A percentile compares a stretch with the other conserved stretches of the same genome.
Conservation (phyloP, 208 protist genomes). For the Sergeia podlipaevii region DNA sequence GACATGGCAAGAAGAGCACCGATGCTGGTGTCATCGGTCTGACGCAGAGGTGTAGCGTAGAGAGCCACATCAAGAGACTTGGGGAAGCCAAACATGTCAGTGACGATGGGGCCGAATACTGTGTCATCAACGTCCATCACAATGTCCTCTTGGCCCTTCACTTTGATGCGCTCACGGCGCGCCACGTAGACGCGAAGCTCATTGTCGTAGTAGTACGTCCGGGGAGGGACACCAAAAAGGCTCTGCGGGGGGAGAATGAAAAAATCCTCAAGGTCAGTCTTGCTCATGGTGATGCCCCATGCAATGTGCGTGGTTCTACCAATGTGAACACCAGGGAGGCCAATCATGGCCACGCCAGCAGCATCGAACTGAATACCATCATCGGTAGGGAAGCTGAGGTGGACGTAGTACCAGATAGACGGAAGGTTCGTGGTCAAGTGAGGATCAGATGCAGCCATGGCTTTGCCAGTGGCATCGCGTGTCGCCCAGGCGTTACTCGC, state of each 20-base stretch:
- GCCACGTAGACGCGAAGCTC: slow-evolving; percentile 19
- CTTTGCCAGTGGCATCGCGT: slow-evolving; percentile 23
- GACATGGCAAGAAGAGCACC: slow-evolving; percentile 24
- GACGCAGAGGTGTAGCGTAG: slow-evolving; percentile 33
- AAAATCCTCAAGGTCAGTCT: slow-evolving; percentile 59
- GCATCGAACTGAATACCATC: slow-evolving; percentile 29
- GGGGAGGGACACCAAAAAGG: slow-evolving; percentile 14
- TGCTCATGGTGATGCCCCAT: slow-evolving; percentile 69
- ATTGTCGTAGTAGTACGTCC: slow-evolving; percentile 42
- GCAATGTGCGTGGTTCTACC: slow-evolving; percentile 43
- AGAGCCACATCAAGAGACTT: slow-evolving; percentile 25
- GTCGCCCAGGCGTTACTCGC: slow-evolving; percentile 58
- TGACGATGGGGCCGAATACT: slow-evolving; percentile 45
- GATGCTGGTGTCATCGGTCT: slow-evolving; percentile 36
- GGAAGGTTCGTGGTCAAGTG: slow-evolving; percentile 54
- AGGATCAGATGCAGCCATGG: slow-evolving; percentile 50
- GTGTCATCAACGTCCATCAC: slow-evolving; percentile 44
- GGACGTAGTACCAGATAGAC: slow-evolving; percentile 55
- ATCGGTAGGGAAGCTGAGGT: slow-evolving; percentile 37
- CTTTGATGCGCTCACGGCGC: slow-evolving; percentile 40
- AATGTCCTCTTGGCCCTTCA: slow-evolving; percentile 44
- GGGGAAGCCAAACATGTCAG: slow-evolving; percentile 32
- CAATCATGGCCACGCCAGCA: slow-evolving; percentile 35
- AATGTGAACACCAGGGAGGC: slow-evolving; percentile 54
- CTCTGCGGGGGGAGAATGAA: slow-evolving; percentile 38